Conservation (phyloP, 768 basidiomycete genomes). For the Rubroboletus pulcherrimus region DNA sequence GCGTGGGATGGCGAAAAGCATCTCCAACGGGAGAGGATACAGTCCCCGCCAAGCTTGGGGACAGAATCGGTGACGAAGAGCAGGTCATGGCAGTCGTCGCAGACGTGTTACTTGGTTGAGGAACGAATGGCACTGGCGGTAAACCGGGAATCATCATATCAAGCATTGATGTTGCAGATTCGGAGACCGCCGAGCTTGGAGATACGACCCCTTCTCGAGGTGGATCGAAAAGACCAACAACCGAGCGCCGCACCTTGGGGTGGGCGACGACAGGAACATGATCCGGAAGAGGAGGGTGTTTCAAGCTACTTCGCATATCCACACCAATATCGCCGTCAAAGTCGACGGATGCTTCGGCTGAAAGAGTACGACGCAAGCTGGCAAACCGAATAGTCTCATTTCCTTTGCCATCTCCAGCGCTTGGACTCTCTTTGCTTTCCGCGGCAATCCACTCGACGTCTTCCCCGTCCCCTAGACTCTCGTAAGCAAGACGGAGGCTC, state of each 20-base stretch:
- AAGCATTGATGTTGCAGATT: slow-evolving; percentile 21
- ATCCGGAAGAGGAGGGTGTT: slow-evolving; percentile 9
- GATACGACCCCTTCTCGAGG: slow-evolving; percentile 14
- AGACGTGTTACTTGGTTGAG: slow-evolving; percentile 28
- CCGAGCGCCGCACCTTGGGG: slow-evolving; percentile 45
- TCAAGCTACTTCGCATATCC: slow-evolving; percentile 28
- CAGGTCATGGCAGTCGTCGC: slow-evolving; percentile 10
- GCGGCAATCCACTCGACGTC: slow-evolving; percentile 41
- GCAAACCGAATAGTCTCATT: slow-evolving; percentile 32
- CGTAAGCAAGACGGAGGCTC: slow-evolving; percentile 66
- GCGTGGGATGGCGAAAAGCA: slow-evolving; percentile 30
- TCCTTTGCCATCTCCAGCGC: slow-evolving; percentile 24
- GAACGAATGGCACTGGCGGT: slow-evolving; percentile 34
- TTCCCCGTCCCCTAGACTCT: slow-evolving; percentile 56
- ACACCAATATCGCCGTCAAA: slow-evolving; percentile 18
- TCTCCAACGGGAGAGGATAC: slow-evolving; percentile 7
- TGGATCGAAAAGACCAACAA: slow-evolving; percentile 60
- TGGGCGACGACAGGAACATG: slow-evolving; percentile 18
- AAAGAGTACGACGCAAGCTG: slow-evolving; percentile 25
- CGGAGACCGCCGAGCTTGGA: slow-evolving; percentile 10
- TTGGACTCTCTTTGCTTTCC: slow-evolving; percentile 35
- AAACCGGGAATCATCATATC: slow-evolving; percentile 34
- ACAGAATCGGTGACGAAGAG: slow-evolving; percentile 19
- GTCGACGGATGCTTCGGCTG: slow-evolving; percentile 20
- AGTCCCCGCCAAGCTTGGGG: slow-evolving; percentile 3